phyloP scores from a whole-genome alignment of 2,329 filamentous ascomycete species.

The Cladosporium sp. region DNA sequence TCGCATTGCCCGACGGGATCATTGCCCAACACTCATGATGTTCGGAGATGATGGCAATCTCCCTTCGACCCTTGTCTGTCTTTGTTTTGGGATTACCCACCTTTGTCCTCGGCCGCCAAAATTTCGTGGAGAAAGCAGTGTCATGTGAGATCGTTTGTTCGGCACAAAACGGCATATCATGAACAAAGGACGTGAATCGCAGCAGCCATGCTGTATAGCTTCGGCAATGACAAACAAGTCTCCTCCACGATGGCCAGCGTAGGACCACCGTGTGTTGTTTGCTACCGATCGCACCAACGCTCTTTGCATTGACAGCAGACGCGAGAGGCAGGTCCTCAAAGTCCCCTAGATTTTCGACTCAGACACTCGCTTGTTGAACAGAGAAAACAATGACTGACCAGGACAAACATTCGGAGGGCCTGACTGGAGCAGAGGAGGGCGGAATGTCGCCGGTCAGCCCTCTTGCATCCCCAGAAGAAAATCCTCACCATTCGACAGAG shows the following conservation, averaged over 20 bases:
- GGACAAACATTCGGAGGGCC: neutral
- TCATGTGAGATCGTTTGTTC: neutral
- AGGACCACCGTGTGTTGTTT: neutral
- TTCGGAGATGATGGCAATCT: too few species aligned
- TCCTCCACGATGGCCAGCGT: neutral
- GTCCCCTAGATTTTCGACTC: neutral
- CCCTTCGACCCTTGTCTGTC: too few species aligned
- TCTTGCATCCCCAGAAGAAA: neutral
- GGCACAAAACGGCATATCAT: neutral
- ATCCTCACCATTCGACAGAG: neutral
- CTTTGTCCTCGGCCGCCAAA: too few species aligned
- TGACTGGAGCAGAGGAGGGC: neutral
- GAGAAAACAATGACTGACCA: slow-evolving; percentile 1
- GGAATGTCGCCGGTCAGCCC: too few species aligned
- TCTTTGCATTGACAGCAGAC: neutral
- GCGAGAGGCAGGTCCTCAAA: slow-evolving; percentile 7
- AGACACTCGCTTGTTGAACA: neutral
- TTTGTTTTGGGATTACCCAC: too few species aligned
- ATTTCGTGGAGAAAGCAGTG: too few species aligned
- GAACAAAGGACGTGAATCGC: neutral
- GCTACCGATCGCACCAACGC: neutral
- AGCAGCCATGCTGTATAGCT: too few species aligned
- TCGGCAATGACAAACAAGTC: neutral
- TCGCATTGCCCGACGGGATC: too few species aligned
- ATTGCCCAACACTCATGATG: too few species aligned